Evolutionary conservation across 352 stramenopile genomes (phyloP), one percentile per base, ranked within the genome.

Genomic region (Globisporangium polare): DNA sequence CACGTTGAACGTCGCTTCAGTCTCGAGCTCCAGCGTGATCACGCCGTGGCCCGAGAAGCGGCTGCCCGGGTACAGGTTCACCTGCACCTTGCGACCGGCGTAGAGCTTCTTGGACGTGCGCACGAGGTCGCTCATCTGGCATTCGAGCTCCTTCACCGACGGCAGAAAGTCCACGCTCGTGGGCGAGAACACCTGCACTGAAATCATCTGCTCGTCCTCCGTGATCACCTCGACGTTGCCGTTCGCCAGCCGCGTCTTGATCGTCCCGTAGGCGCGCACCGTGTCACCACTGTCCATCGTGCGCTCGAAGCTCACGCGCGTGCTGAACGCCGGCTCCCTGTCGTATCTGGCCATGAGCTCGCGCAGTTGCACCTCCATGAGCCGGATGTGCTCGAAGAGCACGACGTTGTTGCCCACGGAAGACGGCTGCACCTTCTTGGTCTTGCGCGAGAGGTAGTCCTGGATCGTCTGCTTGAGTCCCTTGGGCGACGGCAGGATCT

Each of bases 51-150:
- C 80, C 0, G 71, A 86, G 60, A 92, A 90, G 5, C 76, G 77
- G n/a, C 71, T 90, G 7, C 80, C 81, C 0, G 79, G 79, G 61
- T 92, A 89, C 53, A 92, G 39, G 47, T 80, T 88, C 53, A 90
- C 79, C 46, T 90, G 74, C 26, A 92, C 79, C 47, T 86, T 88
- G 37, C 82, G 74, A 3, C 83, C 83, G 5, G 74, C 81, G 64
- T 86, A 92, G 3, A 90, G 63, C 20, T 70, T 55, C 47, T 73
- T 84, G 45, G 67, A 67, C 20, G 64, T 63, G 20, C 70, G 60
- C 20, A 75, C 67, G 4, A 92, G 63, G 55, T 89, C 77, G 2
- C 51, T 56, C 3, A 78, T 65, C 52, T 92, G 83, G 7, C 67
- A 72, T n/a, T 81, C 68, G 7, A 92, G 64, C 29, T 90, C 83